Percentiles rank a stretch among this genome's conserved stretches.
These are phyloP conservation scores for Blastomyces parvus DNA, from an alignment of 2,329 filamentous ascomycete species.

Conservation along the genomic window DNA sequence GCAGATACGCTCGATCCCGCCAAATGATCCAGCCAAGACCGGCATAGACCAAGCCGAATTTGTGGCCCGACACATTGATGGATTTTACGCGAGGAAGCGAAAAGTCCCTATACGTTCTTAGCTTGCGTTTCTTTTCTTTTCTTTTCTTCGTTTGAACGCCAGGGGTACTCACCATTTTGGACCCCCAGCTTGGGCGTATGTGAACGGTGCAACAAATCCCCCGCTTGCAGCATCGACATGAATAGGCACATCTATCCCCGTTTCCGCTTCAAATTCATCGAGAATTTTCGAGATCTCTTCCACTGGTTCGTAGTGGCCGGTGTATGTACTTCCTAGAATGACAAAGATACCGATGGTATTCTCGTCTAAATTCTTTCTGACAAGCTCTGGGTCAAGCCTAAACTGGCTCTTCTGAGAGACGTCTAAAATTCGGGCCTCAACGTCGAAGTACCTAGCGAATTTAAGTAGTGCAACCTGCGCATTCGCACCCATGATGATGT, in stretches of 20 bases:
- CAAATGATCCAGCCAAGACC: constrained; percentile 64
- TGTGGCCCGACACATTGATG: constrained; percentile 51
- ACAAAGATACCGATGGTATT: constrained; percentile 70
- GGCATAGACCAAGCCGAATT: constrained; percentile 51
- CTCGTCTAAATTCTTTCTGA: constrained; percentile 60
- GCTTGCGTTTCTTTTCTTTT: neutral
- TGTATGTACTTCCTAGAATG: constrained; percentile 63
- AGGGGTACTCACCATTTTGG: constrained; percentile 44
- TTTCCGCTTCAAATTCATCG: constrained; percentile 52
- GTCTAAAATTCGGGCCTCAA: constrained; percentile 56
- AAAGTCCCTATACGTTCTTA: constrained; percentile 31
- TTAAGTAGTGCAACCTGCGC: constrained; percentile 66
- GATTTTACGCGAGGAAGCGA: constrained; percentile 31
- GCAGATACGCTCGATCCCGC: constrained; percentile 55
- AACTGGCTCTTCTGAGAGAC: constrained; percentile 53
- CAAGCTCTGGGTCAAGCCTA: constrained; percentile 53
- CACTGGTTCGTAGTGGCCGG: constrained; percentile 63
- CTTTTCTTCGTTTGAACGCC: too few relatives aligned
- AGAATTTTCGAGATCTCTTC: constrained; percentile 57
- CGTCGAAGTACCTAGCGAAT: constrained; percentile 64
- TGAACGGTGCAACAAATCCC: constrained; percentile 37
- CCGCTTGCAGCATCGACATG: constrained; percentile 37
- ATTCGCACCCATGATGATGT: constrained; percentile 66
- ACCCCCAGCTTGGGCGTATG: constrained; percentile 33
- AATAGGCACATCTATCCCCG: constrained; percentile 57